Evolutionary conservation across 75 land plant species (phyloP), one percentile per base, ranked within the genome.

Genomic region (Sequoiadendron giganteum): DNA sequence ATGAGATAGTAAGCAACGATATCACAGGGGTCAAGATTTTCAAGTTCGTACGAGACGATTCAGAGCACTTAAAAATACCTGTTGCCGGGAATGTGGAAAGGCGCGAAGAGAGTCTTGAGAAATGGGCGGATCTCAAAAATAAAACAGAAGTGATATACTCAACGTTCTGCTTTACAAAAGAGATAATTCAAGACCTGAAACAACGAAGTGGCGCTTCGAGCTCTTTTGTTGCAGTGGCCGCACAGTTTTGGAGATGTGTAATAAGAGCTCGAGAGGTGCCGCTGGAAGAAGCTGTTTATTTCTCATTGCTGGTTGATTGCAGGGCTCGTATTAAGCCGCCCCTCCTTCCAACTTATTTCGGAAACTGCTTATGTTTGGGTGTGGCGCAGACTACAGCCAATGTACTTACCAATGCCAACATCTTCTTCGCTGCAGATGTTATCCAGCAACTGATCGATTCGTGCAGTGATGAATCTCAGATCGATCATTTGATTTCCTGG

Each of bases 181-280:
- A 25, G 45, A 36, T 10, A n/a, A 55, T 56, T 1, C 65, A 61
- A 48, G 85, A 11, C 28, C 58, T 36, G 3, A 76, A 76, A 34
- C 38, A 76, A 14, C 34, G 38, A 8, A 56, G 83, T 0, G 47
- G 70, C 2, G 72, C 43, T 11, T 86, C 88, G 16, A 87, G 91
- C 6, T 86, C 88, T 39, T 95, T 90, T 88, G 92, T 92, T 61
- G 88, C 85, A 65, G 78, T 95, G n/a, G 85, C 92, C 0, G 92
- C 83, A 3, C 95, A 93, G 84, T 79, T 95, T 9, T 95, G 96
- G 96, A 89, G 93, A 80, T 93, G 91, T 68, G 85, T 90, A 21
- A 88, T 90, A 54, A 80, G 87, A 72, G 92, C 96, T 5, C 88
- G 95, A 3, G 61, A 84, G 0, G 90, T 89, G 6, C 21, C 30